Conservation (phyloP, 148 eudicot species). For the Polygonum maritimum region DNA sequence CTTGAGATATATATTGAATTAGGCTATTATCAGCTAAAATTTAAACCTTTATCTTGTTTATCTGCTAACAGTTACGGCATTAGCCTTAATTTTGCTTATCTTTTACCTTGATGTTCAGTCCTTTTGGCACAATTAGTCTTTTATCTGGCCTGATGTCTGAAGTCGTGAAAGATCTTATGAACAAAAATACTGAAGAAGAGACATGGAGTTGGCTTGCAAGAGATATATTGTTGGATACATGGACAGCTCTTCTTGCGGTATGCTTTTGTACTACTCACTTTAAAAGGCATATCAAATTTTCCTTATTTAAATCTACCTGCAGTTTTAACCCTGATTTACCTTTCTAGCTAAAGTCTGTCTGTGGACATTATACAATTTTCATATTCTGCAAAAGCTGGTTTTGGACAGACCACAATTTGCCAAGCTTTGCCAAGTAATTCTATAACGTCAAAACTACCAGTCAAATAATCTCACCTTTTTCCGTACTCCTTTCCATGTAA, state of each 20-base stretch:
- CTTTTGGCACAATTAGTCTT: constrained; percentile 74
- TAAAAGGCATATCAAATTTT: neutral
- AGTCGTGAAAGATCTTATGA: constrained; percentile 67
- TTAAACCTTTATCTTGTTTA: neutral
- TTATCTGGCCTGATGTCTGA: constrained; percentile 85
- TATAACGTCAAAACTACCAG: neutral
- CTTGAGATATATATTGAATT: neutral
- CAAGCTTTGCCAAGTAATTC: neutral
- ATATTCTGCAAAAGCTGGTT: neutral
- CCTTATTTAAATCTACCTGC: neutral
- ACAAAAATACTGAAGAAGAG: constrained; percentile 67
- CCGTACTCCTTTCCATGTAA: neutral
- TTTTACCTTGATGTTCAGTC: constrained; percentile 46
- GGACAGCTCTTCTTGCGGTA: constrained; percentile 90
- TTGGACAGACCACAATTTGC: neutral
- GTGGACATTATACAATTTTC: neutral
- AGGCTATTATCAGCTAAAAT: neutral
- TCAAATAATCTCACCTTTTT: neutral
- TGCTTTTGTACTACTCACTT: constrained; percentile 6
- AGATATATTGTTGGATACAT: constrained; percentile 88
- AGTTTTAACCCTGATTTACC: neutral
- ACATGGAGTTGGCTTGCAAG: constrained; percentile 98
- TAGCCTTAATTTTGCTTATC: constrained; percentile 6
- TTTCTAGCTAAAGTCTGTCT: neutral
- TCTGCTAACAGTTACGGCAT: neutral